phyloP scores from a whole-genome alignment of 2,329 filamentous ascomycete species.

The Neocatenulostroma microsporum region DNA sequence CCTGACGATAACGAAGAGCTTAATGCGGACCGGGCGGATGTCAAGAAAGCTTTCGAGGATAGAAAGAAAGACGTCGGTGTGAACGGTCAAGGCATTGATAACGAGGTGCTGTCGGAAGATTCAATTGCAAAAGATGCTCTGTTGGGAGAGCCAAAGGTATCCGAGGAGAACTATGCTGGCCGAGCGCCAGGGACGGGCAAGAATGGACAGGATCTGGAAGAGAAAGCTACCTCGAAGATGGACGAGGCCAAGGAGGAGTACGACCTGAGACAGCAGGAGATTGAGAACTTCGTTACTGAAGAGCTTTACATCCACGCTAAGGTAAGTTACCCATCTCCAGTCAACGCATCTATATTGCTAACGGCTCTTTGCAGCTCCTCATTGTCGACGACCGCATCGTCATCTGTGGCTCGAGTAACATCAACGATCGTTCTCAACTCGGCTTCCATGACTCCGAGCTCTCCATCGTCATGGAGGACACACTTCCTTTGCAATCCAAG shows the following conservation, averaged over 20 bases:
- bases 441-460: constrained; percentile 88
- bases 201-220: constrained; percentile 15
- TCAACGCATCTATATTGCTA: not conserved
- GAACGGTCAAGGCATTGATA: constrained; percentile 25
- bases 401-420: constrained; percentile 61
- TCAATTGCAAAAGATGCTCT: constrained; percentile 73
- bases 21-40: constrained; percentile 1
- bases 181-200: constrained; percentile 17
- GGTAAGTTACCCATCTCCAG: constrained; percentile 38
- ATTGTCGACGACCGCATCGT: constrained; percentile 82
- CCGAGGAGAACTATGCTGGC: constrained; percentile 70
- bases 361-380: constrained; percentile 39
- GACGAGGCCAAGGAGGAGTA: constrained; percentile 15
- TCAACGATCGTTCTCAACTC: constrained; percentile 84
- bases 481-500: constrained; percentile 56
- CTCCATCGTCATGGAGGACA: constrained; percentile 83
- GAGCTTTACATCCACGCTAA: constrained; percentile 95
- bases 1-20: constrained; percentile 3
- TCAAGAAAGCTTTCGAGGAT: constrained; percentile 18
- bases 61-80: constrained; percentile 24
- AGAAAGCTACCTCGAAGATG: no score
- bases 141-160: constrained; percentile 56
- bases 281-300: constrained; percentile 86
- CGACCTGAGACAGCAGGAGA: constrained; percentile 61
- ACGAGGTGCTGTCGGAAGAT: constrained; percentile 48